These are phyloP conservation scores for Dacryopinax primogenitus DNA, from an alignment of 768 basidiomycete species.

Conservation along the genomic window DNA sequence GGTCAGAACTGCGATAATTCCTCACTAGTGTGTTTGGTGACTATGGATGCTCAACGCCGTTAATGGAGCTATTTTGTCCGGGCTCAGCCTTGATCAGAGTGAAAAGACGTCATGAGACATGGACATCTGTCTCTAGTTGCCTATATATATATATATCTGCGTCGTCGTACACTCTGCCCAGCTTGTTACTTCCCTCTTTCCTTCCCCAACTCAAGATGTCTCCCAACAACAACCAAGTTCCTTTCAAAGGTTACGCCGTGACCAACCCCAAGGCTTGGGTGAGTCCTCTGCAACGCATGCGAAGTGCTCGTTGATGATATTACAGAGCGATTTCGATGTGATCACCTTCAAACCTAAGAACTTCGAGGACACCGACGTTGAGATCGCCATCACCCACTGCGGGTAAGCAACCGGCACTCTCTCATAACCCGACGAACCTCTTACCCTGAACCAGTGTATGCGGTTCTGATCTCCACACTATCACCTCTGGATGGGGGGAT, in stretches of 20 bases:
- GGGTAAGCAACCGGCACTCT: slow-evolving; percentile 13
- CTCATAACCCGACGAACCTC: slow-evolving; percentile 1
- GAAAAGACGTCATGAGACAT: too few species aligned
- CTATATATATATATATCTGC: background rate
- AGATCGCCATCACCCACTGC: slow-evolving; percentile 40
- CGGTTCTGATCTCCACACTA: slow-evolving; percentile 11
- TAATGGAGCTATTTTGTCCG: too few species aligned
- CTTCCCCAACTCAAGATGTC: background rate
- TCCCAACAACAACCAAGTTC: background rate
- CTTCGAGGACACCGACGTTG: slow-evolving; percentile 42
- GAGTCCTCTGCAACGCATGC: background rate
- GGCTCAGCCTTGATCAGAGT: too few species aligned
- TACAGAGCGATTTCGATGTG: slow-evolving; percentile 16
- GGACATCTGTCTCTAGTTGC: too few species aligned
- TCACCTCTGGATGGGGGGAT: slow-evolving; percentile 32
- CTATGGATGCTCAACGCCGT: too few species aligned
- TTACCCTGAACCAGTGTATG: slow-evolving; percentile 7
- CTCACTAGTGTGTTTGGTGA: too few species aligned
- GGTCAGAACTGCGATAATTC: too few species aligned
- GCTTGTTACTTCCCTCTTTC: background rate
- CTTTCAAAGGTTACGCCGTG: slow-evolving; percentile 18
- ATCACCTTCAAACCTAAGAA: slow-evolving; percentile 40
- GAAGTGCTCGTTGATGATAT: background rate
- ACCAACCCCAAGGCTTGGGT: slow-evolving; percentile 11
- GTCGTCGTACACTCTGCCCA: too few species aligned